These are phyloP conservation scores for Lasiodiplodia theobromae DNA, from an alignment of 2,329 filamentous ascomycete species.

Conservation along the genomic window DNA sequence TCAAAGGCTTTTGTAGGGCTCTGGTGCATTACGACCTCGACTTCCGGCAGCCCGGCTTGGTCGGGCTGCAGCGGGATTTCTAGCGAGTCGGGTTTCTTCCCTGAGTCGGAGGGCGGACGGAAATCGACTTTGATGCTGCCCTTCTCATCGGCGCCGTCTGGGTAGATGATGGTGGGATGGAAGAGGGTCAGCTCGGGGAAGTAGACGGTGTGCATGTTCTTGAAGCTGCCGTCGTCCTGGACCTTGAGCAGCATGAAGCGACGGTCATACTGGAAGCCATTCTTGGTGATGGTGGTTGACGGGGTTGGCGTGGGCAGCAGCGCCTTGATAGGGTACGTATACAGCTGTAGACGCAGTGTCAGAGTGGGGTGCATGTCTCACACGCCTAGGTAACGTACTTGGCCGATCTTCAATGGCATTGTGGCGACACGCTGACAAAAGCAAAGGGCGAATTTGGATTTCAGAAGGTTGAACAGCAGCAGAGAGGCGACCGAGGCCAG, in stretches of 20 bases:
- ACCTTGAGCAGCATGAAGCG: conserved; percentile 33
- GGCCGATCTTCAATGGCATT: conserved; percentile 42
- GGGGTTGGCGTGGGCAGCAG: conserved; percentile 49
- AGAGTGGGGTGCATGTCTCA: conserved; percentile 12
- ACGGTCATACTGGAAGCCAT: conserved; percentile 56
- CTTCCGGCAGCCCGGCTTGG: conserved; percentile 41
- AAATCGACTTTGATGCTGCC: conserved; percentile 47
- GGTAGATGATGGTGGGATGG: conserved; percentile 38
- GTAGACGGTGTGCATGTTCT: conserved; percentile 49
- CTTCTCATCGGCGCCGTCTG: conserved; percentile 38
- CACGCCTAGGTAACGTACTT: conserved; percentile 35
- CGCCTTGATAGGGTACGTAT: conserved; percentile 58
- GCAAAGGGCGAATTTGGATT: neutral
- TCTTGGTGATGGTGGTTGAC: conserved; percentile 49
- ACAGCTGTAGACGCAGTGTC: conserved; percentile 42
- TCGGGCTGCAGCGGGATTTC: conserved; percentile 51
- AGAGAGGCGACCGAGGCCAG: neutral
- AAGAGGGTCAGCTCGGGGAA: conserved; percentile 28
- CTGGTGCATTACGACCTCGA: conserved; percentile 54
- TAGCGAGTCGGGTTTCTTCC: conserved; percentile 39
- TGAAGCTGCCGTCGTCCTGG: conserved; percentile 33
- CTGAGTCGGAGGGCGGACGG: conserved; percentile 42
- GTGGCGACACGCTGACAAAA: neutral
- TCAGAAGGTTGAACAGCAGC: neutral
- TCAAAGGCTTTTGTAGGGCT: conserved; percentile 52